A percentile compares a stretch with the other conserved stretches of the same genome.
Conservation (phyloP, 106 monocot genomes). For the Apostasia shenzhenica region DNA sequence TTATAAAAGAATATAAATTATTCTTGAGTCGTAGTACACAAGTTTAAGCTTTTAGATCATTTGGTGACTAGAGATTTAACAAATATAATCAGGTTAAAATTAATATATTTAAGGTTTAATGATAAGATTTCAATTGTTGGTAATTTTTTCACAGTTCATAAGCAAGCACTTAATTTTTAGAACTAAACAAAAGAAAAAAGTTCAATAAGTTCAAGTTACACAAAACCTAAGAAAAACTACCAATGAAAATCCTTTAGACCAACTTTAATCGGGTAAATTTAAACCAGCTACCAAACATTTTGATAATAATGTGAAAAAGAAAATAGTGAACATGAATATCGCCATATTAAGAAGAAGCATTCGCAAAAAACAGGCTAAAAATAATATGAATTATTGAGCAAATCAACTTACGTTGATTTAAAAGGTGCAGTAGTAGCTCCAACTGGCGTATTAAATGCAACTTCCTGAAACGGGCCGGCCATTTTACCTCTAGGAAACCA, state of each 20-base stretch:
- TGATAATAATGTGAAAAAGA: not conserved
- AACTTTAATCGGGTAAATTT: not conserved
- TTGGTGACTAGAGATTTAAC: too few relatives aligned
- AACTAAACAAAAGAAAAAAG: too few relatives aligned
- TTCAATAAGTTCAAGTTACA: too few relatives aligned
- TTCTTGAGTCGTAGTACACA: too few relatives aligned
- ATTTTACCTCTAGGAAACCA: constrained; percentile 99
- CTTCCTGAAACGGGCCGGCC: constrained; percentile 98
- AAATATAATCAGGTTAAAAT: too few relatives aligned
- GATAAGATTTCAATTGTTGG: too few relatives aligned
- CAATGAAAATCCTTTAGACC: not conserved
- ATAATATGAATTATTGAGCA: not conserved
- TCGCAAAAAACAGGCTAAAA: not conserved
- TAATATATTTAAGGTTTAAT: too few relatives aligned
- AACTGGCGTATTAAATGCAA: constrained; percentile 79
- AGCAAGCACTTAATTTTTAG: too few relatives aligned
- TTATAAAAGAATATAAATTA: too few relatives aligned
- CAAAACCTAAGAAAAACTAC: too few relatives aligned
- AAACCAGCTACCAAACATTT: not conserved
- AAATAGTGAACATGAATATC: not conserved
- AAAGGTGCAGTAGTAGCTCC: constrained; percentile 90
- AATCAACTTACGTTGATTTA: constrained; percentile 80
- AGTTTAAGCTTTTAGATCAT: too few relatives aligned
- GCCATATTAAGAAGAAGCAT: not conserved
- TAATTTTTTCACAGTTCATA: too few relatives aligned